These are phyloP conservation scores for Wickerhamomyces chambardii DNA, from an alignment of 805 yeast species.

Conservation along the genomic window DNA sequence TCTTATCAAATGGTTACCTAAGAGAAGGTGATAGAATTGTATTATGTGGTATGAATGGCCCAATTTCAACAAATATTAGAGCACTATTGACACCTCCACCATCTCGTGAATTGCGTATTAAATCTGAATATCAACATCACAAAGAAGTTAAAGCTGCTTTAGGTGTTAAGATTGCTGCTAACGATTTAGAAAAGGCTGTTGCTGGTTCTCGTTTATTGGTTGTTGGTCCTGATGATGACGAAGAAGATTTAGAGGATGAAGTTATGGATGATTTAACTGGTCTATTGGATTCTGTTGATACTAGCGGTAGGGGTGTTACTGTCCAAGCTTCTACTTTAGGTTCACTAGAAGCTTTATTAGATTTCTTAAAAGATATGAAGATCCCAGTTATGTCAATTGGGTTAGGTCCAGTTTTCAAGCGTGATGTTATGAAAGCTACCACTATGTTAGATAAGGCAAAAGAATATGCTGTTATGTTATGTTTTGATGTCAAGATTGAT, in stretches of 20 bases:
- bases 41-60: slow-evolving; percentile 97
- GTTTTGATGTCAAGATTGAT: slow-evolving; percentile 96
- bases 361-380: slow-evolving; percentile 96
- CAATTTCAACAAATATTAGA: slow-evolving; percentile 92
- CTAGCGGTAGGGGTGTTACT: slow-evolving; percentile 93
- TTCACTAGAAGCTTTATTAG: slow-evolving; percentile 93
- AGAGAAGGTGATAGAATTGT: slow-evolving; percentile 94
- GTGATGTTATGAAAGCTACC: slow-evolving; percentile 96
- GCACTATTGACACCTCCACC: slow-evolving; percentile 98
- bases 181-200: slow-evolving; percentile 96
- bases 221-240: slow-evolving; percentile 96
- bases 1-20: slow-evolving; percentile 91
- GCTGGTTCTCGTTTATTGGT: slow-evolving; percentile 96
- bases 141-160: slow-evolving; percentile 98
- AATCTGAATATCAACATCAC: slow-evolving; percentile 94
- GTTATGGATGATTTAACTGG: slow-evolving; percentile 98
- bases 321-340: slow-evolving; percentile 99
- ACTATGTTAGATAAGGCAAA: slow-evolving; percentile 97
- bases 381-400: slow-evolving; percentile 99
- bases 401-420: slow-evolving; percentile 94
- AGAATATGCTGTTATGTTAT: slow-evolving; percentile 93
- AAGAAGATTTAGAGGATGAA: slow-evolving; percentile 94
- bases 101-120: slow-evolving; percentile 88
- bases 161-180: slow-evolving; percentile 98
- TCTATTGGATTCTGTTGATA: slow-evolving; percentile 87